Evolutionary conservation across 192 early-diverging fungal species (phyloP).

Genomic region (Entophlyctis luteolus): DNA sequence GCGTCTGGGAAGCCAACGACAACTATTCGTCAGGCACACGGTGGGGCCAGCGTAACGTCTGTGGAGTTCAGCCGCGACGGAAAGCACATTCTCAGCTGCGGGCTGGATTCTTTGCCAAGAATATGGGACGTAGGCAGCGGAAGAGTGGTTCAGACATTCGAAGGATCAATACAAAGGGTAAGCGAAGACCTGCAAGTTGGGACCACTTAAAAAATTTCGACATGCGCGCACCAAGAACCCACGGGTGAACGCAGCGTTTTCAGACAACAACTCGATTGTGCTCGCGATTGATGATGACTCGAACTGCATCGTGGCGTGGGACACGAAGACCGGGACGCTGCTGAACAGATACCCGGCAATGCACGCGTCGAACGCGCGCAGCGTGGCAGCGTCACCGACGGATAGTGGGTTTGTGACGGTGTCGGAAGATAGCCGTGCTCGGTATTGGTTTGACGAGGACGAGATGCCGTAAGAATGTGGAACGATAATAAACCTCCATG

Average conservation of each 20-base stretch:
- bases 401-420: conserved; percentile 53
- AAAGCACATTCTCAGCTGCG: conserved; percentile 73
- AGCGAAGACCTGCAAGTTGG: not conserved
- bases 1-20: conserved; percentile 70
- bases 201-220: conserved; percentile 1
- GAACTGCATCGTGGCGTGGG: conserved; percentile 67
- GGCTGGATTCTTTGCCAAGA: conserved; percentile 67
- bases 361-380: conserved; percentile 53
- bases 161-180: conserved; percentile 59
- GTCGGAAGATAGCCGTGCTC: conserved; percentile 10
- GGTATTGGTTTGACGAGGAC: conserved; percentile 21
- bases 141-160: conserved; percentile 65
- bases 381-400: conserved; percentile 58
- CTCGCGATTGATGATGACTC: conserved; percentile 47
- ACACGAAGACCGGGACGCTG: conserved; percentile 60
- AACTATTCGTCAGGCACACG: conserved; percentile 75
- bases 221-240: not conserved
- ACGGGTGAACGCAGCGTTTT: conserved; percentile 48
- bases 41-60: conserved; percentile 66
- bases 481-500: not conserved
- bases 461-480: not conserved
- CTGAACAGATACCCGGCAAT: conserved; percentile 46
- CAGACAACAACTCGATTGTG: conserved; percentile 68
- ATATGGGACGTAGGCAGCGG: conserved; percentile 84
- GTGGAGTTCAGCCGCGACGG: conserved; percentile 71